Conservation (phyloP, 345 rosid species). For the Citrus unshiu region DNA sequence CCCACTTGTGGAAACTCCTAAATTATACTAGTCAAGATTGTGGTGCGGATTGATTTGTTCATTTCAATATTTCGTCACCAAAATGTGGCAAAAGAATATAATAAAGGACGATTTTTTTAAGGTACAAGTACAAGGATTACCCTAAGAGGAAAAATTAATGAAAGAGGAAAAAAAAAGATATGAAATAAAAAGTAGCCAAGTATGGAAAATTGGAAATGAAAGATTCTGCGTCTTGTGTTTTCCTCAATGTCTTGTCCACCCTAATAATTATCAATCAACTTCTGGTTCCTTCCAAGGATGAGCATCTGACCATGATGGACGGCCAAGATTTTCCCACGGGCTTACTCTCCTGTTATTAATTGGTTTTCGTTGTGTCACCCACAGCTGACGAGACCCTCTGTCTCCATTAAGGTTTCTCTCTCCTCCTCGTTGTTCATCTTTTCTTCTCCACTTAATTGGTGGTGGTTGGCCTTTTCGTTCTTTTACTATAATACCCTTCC, state of each 20-base stretch:
- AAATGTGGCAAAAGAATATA: background rate
- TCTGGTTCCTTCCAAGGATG: background rate
- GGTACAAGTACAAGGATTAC: conserved; percentile 15
- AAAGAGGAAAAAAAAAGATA: background rate
- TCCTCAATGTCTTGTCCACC: background rate
- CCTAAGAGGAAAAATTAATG: conserved; percentile 35
- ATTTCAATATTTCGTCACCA: background rate
- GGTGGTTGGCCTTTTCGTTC: conserved; percentile 15
- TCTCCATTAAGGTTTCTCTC: conserved; percentile 43
- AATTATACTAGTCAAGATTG: background rate
- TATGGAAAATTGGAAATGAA: background rate
- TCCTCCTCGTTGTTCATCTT: background rate
- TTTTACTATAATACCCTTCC: background rate
- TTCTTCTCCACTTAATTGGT: conserved; percentile 25
- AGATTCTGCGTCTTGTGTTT: background rate
- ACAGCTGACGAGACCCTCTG: conserved; percentile 22
- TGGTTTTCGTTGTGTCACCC: conserved; percentile 1
- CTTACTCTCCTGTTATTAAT: background rate
- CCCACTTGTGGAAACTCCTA: background rate
- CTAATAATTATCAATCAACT: background rate
- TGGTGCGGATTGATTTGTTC: conserved; percentile 3
- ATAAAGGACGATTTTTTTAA: background rate
- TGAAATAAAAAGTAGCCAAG: too few species aligned
- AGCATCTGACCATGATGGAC: conserved; percentile 13
- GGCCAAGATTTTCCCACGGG: conserved; percentile 24